A percentile compares a stretch with the other conserved stretches of the same genome.
phyloP scores from a whole-genome alignment of 306 rosid species.

The Coriaria nepalensis region DNA sequence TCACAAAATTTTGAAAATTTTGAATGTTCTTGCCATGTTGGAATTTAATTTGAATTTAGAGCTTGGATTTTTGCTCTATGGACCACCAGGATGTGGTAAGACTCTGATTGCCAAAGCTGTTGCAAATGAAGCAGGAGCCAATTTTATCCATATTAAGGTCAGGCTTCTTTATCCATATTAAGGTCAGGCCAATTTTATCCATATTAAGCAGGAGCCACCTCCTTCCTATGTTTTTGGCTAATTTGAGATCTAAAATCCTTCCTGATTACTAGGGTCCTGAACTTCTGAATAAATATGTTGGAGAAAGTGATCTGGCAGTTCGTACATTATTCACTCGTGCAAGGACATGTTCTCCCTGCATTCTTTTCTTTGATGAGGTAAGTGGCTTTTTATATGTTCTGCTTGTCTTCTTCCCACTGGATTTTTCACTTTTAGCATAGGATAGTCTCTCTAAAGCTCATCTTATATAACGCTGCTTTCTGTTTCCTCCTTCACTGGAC shows the following conservation, averaged over 20 bases:
- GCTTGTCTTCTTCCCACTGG: no score
- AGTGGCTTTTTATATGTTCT: slow-evolving; percentile 15
- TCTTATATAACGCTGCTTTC: no score
- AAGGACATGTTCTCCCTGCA: slow-evolving; percentile 73
- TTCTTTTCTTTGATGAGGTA: slow-evolving; percentile 86
- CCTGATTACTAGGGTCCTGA: slow-evolving; percentile 66
- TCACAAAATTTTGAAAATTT: not conserved
- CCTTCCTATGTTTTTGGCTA: not conserved
- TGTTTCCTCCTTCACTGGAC: no score
- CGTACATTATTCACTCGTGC: slow-evolving; percentile 62
- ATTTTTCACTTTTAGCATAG: no score
- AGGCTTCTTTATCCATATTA: not conserved
- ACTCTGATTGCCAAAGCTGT: slow-evolving; percentile 89
- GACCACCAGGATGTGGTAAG: slow-evolving; percentile 96
- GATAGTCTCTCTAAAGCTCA: no score
- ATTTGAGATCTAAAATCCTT: not conserved
- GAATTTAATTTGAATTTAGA: slow-evolving; percentile 52
- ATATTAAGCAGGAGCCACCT: no score
- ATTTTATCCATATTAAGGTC: slow-evolving; percentile 68
- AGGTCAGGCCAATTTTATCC: no score
- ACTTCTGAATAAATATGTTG: slow-evolving; percentile 76
- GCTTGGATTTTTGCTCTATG: slow-evolving; percentile 78
- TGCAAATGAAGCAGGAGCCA: slow-evolving; percentile 87
- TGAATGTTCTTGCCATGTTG: slow-evolving; percentile 24
- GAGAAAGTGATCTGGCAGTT: slow-evolving; percentile 73